Percentiles rank a stretch among this genome's conserved stretches.
Conservation (phyloP, 1,284 basidiomycete genomes). For the Golubevia sp. region DNA sequence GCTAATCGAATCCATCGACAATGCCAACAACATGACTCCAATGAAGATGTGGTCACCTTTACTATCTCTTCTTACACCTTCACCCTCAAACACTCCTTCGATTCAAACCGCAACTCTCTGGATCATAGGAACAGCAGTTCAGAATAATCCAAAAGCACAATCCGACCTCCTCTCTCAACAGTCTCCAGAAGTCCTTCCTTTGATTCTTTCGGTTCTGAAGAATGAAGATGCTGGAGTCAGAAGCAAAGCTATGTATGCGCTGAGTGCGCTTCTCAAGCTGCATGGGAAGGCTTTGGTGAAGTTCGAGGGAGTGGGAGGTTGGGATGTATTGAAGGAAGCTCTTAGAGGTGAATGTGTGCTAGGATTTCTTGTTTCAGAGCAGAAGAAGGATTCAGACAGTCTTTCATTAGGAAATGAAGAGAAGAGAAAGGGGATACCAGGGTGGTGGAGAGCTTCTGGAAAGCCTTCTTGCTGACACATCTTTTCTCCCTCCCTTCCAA, state of each 20-base stretch:
- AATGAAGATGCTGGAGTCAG: conserved; percentile 64
- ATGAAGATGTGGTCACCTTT: conserved; percentile 86
- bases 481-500: not conserved
- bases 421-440: not conserved
- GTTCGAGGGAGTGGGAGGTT: conserved; percentile 72
- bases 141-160: conserved; percentile 93
- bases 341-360: conserved; percentile 62
- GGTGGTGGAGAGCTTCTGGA: too few species aligned
- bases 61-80: conserved; percentile 70
- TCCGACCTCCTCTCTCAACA: conserved; percentile 69
- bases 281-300: conserved; percentile 72
- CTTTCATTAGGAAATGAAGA: too few species aligned
- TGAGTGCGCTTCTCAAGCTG: conserved; percentile 85
- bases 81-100: conserved; percentile 64
- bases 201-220: conserved; percentile 63
- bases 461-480: too few species aligned
- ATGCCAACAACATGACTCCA: conserved; percentile 86
- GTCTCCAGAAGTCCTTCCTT: conserved; percentile 67
- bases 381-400: not conserved
- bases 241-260: conserved; percentile 81
- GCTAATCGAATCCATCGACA: conserved; percentile 92
- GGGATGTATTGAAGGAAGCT: conserved; percentile 70
- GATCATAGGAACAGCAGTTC: conserved; percentile 90
- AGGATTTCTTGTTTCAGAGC: not conserved
- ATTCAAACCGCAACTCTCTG: conserved; percentile 80